These are phyloP conservation scores for Eimeria tenella DNA, from an alignment of 169 alveolate genomes.

Conservation along the genomic window DNA sequence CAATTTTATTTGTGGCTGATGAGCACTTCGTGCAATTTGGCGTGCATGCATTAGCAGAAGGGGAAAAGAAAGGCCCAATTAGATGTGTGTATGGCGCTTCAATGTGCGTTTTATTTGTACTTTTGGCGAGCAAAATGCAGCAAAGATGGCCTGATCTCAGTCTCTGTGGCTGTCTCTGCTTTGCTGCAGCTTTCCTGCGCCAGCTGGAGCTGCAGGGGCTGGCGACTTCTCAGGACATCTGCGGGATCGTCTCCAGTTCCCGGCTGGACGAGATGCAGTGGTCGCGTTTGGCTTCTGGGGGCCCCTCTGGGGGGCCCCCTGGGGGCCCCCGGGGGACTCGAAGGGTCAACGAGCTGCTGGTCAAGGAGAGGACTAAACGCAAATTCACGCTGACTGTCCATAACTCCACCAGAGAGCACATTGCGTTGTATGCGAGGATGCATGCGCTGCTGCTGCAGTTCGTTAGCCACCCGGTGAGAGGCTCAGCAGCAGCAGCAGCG, in stretches of 20 bases:
- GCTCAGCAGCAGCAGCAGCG: not conserved
- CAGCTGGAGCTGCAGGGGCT: conserved; percentile 49
- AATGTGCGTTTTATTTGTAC: too few relatives aligned
- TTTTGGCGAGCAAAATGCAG: too few relatives aligned
- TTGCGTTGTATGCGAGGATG: conserved; percentile 54
- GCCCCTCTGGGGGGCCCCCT: conserved; percentile 38
- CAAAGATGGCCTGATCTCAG: not conserved
- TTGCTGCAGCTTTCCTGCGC: conserved; percentile 44
- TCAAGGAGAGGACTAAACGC: conserved; percentile 77
- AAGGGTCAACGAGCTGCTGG: conserved; percentile 62
- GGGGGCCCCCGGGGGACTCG: conserved; percentile 8
- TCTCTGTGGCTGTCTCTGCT: not conserved
- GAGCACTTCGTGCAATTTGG: too few relatives aligned
- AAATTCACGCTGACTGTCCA: conserved; percentile 60
- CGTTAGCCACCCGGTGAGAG: not conserved
- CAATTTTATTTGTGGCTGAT: too few relatives aligned
- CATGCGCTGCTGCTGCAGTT: conserved; percentile 71
- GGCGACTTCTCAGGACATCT: conserved; percentile 49
- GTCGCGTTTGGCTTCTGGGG: conserved; percentile 15
- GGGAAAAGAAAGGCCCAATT: too few relatives aligned
- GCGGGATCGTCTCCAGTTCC: conserved; percentile 52
- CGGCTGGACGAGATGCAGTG: conserved; percentile 52
- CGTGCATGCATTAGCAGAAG: too few relatives aligned
- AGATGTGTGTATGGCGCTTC: too few relatives aligned
- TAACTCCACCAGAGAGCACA: conserved; percentile 68